Evolutionary conservation across 805 yeast genomes (phyloP).

Genomic region (Teunomyces aglyptinius): DNA sequence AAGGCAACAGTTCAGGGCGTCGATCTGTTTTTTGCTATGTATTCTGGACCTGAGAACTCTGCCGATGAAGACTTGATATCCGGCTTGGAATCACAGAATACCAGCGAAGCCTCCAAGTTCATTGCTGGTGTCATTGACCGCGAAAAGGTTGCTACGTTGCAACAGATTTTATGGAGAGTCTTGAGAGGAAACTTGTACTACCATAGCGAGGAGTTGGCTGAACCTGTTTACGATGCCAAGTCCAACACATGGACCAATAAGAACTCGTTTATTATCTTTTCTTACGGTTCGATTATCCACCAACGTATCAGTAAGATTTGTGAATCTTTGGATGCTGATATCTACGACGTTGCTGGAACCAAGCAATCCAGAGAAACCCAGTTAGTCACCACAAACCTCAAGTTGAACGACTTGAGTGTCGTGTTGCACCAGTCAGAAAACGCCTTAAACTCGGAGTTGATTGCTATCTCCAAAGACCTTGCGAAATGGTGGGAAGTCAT

Average conservation of each 20-base stretch:
- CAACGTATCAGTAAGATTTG: constrained; percentile 77
- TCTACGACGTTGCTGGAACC: constrained; percentile 56
- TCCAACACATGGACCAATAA: constrained; percentile 60
- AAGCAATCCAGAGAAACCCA: constrained; percentile 29
- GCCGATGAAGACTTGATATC: constrained; percentile 35
- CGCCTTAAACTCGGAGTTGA: constrained; percentile 73
- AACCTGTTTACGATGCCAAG: constrained; percentile 63
- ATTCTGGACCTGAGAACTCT: constrained; percentile 18
- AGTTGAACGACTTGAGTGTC: constrained; percentile 33
- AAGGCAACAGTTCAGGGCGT: constrained; percentile 49
- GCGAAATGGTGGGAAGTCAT: constrained; percentile 60
- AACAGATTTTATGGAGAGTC: constrained; percentile 87
- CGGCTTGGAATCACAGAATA: constrained; percentile 34
- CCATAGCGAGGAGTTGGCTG: constrained; percentile 68
- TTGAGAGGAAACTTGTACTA: constrained; percentile 88
- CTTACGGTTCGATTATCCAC: constrained; percentile 80
- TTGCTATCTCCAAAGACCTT: constrained; percentile 72
- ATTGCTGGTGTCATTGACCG: constrained; percentile 83
- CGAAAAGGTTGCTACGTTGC: constrained; percentile 64
- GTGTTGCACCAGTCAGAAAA: constrained; percentile 49
- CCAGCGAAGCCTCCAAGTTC: constrained; percentile 33
- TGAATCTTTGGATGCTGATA: constrained; percentile 84
- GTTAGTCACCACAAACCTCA: constrained; percentile 23
- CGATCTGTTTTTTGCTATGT: constrained; percentile 28
- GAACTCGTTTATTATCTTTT: constrained; percentile 81